phyloP scores from a whole-genome alignment of 1,284 basidiomycete genomes.

The Psilocybe mexicana region DNA sequence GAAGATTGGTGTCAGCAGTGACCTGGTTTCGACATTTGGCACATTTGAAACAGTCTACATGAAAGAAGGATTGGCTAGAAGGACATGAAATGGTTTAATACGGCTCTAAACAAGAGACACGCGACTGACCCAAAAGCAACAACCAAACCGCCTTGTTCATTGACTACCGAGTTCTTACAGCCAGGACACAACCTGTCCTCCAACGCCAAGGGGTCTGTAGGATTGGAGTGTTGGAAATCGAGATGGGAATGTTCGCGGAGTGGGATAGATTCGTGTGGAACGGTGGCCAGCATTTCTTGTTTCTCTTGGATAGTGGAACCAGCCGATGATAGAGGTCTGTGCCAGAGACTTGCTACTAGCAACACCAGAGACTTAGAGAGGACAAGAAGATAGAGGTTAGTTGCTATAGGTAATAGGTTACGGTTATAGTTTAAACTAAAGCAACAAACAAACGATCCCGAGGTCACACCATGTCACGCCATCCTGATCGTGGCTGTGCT shows the following conservation, averaged over 20 bases:
- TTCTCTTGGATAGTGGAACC: constrained; percentile 9
- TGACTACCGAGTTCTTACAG: constrained; percentile 81
- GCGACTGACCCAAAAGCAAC: constrained; percentile 82
- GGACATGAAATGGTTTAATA: constrained; percentile 5
- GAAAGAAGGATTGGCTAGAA: constrained; percentile 77
- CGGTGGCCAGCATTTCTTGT: constrained; percentile 23
- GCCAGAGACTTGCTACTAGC: constrained; percentile 16
- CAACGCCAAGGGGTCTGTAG: constrained; percentile 29
- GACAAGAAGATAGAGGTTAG: constrained; percentile 1
- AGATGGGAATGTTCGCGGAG: constrained; percentile 35
- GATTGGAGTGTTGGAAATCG: constrained; percentile 27
- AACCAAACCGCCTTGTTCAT: constrained; percentile 83
- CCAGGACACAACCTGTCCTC: constrained; percentile 81
- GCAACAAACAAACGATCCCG: constrained; percentile 17
- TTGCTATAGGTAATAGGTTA: background rate
- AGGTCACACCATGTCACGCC: constrained; percentile 10
- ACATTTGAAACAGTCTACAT: constrained; percentile 83
- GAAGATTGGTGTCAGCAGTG: constrained; percentile 92
- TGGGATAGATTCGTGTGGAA: constrained; percentile 26
- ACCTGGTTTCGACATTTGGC: constrained; percentile 81
- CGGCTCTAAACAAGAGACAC: background rate
- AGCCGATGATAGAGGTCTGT: constrained; percentile 17
- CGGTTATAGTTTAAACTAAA: background rate
- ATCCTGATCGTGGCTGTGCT: constrained; percentile 19
- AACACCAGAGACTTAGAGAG: constrained; percentile 10